phyloP scores from a whole-genome alignment of 106 monocot species.

The Platanthera zijinensis region DNA sequence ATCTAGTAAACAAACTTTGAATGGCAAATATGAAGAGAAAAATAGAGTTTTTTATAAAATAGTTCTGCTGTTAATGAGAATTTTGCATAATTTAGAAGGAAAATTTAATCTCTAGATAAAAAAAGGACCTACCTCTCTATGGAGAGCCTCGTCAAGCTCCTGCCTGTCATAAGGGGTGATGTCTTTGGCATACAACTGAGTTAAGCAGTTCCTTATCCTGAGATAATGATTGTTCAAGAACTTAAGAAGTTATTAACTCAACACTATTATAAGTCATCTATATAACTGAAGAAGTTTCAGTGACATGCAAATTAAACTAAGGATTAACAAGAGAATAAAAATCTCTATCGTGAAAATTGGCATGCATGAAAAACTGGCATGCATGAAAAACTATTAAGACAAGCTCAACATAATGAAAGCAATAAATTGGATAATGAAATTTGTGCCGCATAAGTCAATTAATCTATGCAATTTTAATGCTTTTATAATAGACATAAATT shows the following conservation, averaged over 20 bases:
- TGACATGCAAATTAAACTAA: not conserved
- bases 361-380: no score
- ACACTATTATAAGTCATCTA: not conserved
- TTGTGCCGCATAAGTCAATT: no score
- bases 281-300: not conserved
- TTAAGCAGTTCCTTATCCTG: constrained; percentile 80
- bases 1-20: no score
- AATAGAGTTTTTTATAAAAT: no score
- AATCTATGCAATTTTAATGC: no score
- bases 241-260: not conserved
- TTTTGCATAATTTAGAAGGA: not conserved
- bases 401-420: no score
- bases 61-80: not conserved
- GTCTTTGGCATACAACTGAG: constrained; percentile 65
- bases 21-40: no score
- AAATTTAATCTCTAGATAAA: not conserved
- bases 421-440: no score
- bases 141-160: constrained; percentile 87
- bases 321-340: no score
- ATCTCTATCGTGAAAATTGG: no score
- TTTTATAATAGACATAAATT: no score
- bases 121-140: constrained; percentile 49
- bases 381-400: no score
- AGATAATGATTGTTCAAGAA: not conserved
- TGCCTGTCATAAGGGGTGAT: constrained; percentile 84